Conservation (phyloP, 1,139 yeast genomes). For the Candida neerlandica region DNA sequence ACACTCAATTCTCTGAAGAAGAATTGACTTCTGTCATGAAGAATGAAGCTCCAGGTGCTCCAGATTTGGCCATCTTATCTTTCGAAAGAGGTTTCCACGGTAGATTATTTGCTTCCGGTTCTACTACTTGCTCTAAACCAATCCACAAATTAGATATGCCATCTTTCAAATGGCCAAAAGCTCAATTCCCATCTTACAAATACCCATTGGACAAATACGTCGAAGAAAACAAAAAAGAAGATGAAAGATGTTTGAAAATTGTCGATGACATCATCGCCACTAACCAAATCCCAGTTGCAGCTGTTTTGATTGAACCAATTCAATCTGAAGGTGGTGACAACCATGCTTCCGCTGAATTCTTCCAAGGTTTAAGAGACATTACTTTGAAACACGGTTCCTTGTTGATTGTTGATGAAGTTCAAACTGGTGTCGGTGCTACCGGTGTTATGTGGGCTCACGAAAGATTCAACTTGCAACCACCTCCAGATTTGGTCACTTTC, state of each 20-base stretch:
- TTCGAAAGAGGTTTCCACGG: conserved; percentile 83
- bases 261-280: conserved; percentile 58
- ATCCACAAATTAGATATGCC: conserved; percentile 85
- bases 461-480: conserved; percentile 69
- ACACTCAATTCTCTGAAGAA: conserved; percentile 53
- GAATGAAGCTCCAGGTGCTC: conserved; percentile 72
- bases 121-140: conserved; percentile 80
- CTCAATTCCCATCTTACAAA: conserved; percentile 73
- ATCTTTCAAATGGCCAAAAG: conserved; percentile 85
- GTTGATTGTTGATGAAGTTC: conserved; percentile 81
- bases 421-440: conserved; percentile 86
- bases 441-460: conserved; percentile 89
- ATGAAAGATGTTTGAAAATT: conserved; percentile 61
- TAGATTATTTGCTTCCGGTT: conserved; percentile 75
- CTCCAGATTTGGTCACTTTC: conserved; percentile 82
- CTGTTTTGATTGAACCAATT: conserved; percentile 75
- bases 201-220: conserved; percentile 67
- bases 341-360: conserved; percentile 73
- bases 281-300: conserved; percentile 73
- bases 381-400: conserved; percentile 68
- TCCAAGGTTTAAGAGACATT: conserved; percentile 76
- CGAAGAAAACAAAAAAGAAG: conserved; percentile 63
- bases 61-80: conserved; percentile 72
- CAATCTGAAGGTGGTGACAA: conserved; percentile 90
- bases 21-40: conserved; percentile 66